Evolutionary conservation across 805 yeast genomes (phyloP).

Genomic region (Tetrapisispora iriomotensis): DNA sequence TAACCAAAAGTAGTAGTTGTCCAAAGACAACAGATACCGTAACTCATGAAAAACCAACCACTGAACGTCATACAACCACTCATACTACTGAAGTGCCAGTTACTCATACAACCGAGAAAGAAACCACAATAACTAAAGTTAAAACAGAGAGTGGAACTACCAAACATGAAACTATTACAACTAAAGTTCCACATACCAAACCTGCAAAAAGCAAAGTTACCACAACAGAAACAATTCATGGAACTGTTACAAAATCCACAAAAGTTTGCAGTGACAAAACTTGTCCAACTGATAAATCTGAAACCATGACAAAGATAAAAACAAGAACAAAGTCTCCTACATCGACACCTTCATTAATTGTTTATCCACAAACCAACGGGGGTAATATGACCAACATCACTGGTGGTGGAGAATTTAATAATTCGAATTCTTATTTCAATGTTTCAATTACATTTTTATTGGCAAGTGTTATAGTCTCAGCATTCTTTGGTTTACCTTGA

Average conservation of each 20-base stretch:
- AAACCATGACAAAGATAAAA: not conserved
- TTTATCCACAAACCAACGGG: not conserved
- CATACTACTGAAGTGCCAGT: conserved; percentile 1
- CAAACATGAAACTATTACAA: not conserved
- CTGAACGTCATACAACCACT: not conserved
- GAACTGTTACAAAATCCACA: not conserved
- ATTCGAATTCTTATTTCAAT: conserved; percentile 8
- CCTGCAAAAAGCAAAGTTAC: not conserved
- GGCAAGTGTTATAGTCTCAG: conserved; percentile 9
- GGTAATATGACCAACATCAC: conserved; percentile 2
- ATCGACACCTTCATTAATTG: not conserved
- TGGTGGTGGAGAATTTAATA: conserved; percentile 6
- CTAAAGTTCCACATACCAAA: conserved; percentile 1
- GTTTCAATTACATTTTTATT: conserved; percentile 12
- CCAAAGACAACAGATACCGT: not conserved
- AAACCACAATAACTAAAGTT: conserved; percentile 1
- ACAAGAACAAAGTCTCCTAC: not conserved
- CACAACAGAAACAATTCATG: not conserved
- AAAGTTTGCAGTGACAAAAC: not conserved
- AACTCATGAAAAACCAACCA: not conserved
- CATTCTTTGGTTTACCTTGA: conserved; percentile 9
- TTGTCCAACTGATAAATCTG: not conserved
- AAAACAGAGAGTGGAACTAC: conserved; percentile 1
- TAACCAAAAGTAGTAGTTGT: not conserved
- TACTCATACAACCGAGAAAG: not conserved